Evolutionary conservation across 805 yeast genomes (phyloP).

Genomic region (Yarrowia hollandica): DNA sequence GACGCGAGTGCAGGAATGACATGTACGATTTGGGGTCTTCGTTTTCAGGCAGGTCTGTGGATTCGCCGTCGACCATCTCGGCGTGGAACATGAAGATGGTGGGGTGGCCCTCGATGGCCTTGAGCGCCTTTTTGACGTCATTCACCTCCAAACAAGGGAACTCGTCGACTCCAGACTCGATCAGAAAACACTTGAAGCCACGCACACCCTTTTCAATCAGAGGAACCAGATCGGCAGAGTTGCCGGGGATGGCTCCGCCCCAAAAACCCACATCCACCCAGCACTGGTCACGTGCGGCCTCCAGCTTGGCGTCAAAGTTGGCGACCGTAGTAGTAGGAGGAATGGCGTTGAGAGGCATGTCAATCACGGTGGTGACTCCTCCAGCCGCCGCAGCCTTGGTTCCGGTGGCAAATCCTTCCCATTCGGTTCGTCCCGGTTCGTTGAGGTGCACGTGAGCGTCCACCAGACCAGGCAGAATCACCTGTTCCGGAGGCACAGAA

Average conservation of each 20-base stretch:
- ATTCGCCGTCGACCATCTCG: conserved; percentile 55
- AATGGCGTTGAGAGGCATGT: conserved; percentile 93
- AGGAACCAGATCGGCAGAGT: conserved; percentile 67
- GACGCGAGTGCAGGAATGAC: conserved; percentile 79
- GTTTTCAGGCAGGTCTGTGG: conserved; percentile 31
- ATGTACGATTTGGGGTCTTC: conserved; percentile 63
- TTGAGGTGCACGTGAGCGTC: conserved; percentile 93
- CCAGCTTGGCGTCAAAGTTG: conserved; percentile 70
- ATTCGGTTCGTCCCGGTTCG: conserved; percentile 97
- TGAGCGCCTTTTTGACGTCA: conserved; percentile 69
- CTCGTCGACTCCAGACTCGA: conserved; percentile 95
- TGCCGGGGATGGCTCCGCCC: conserved; percentile 91
- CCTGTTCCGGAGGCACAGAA: conserved; percentile 33
- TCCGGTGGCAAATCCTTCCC: conserved; percentile 99
- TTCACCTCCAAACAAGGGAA: conserved; percentile 75
- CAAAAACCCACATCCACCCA: conserved; percentile 96
- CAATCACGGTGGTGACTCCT: conserved; percentile 93
- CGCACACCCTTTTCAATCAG: conserved; percentile 83
- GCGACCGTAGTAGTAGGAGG: conserved; percentile 90
- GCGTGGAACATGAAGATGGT: conserved; percentile 92
- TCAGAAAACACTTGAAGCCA: conserved; percentile 90
- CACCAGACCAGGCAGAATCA: conserved; percentile 84
- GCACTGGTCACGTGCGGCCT: conserved; percentile 76
- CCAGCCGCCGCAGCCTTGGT: conserved; percentile 94
- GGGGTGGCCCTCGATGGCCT: conserved; percentile 56